Evolutionary conservation across 1,284 basidiomycete species (phyloP), one percentile per base, ranked within the genome.

Genomic region (Trichosporon ovoides): DNA sequence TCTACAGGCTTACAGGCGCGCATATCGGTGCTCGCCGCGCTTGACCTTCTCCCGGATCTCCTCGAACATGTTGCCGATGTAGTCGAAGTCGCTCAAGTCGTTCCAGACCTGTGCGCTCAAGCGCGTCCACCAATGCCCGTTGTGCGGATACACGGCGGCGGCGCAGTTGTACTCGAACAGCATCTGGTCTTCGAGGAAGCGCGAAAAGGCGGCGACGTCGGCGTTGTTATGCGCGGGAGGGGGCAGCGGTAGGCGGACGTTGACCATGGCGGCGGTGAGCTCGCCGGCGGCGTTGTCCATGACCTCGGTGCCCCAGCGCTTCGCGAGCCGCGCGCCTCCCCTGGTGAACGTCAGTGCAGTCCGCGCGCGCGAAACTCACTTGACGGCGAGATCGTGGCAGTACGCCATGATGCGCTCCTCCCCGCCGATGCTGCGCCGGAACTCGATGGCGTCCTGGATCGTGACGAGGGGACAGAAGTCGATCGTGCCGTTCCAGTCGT

Each of bases 351-450:
- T 31, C 37, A 38, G 37, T n/a, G 7, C 16, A 9, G 5, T 13
- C 11, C 35, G 13, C 35, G 6, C 13, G 6, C 3, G 5, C 38
- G 18, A 22, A 5, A 67, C 72, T 61, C 52, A 73, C 69, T 81
- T 77, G 1, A 87, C 65, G 0, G 91, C 92, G 22, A 94, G 81
- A 7, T 80, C 71, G 68, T 86, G 86, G 66, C 84, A 89, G 74
- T 94, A 91, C 4, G 77, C 80, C 68, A 87, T 85, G 61, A 94
- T 91, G 57, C 82, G 82, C 16, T 82, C 78, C 76, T 95, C 92
- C 2, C 92, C 92, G 1, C 91, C 92, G 19, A 94, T 79, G 82
- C 84, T 87, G 52, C 83, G 70, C 24, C 91, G 82, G 78, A 92
- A 94, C 46, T 86, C 82, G 10, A 94, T 72, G 0, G 91, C 91